Evolutionary conservation across 352 stramenopile genomes (phyloP), one percentile per base, ranked within the genome.

Genomic region (Globisporangium abappressorium): DNA sequence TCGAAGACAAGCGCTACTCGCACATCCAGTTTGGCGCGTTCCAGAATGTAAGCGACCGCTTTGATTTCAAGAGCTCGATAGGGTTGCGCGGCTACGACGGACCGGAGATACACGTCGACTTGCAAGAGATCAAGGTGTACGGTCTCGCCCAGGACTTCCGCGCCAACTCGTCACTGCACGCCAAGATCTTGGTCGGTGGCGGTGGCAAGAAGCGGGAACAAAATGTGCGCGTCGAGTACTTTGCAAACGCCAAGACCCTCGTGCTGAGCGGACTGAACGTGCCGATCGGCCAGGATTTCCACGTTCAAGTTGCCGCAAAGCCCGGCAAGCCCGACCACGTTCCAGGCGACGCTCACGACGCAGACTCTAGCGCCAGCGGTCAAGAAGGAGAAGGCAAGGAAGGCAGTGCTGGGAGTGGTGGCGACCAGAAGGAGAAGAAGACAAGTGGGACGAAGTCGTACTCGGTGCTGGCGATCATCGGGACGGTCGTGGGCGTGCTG

Each of bases 221-320:
- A 4, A 53, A 64, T 1, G 62, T 89, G 2, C 87, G 85, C 30
- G 80, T 62, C 0, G 71, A 87, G 26, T 93, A 91, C 55, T 93
- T 93, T 53, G 77, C 85, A 34, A 85, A 91, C 63, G 80, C 82
- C 2, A 69, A 76, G 34, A 93, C 79, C 69, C 68, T 92, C 28
- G 78, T 93, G 58, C 46, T 93, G 11, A 83, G 77, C 24, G 70
- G 64, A 33, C 30, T 93, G 26, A 56, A 78, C 2, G 22, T 78
- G n/a, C 54, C 69, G 2, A 84, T 93, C 56, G 78, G 82, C 12
- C 64, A 83, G 2, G 67, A 82, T 55, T 79, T 93, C 30, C 62
- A 83, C 24, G 67, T 90, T 0, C 73, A 71, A 15, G 75, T 92
- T 1, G 26, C 66, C 6, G 73, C 73, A 9, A 62, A 51, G 41